phyloP scores from a whole-genome alignment of 345 rosid species.

The Litchi chinensis region DNA sequence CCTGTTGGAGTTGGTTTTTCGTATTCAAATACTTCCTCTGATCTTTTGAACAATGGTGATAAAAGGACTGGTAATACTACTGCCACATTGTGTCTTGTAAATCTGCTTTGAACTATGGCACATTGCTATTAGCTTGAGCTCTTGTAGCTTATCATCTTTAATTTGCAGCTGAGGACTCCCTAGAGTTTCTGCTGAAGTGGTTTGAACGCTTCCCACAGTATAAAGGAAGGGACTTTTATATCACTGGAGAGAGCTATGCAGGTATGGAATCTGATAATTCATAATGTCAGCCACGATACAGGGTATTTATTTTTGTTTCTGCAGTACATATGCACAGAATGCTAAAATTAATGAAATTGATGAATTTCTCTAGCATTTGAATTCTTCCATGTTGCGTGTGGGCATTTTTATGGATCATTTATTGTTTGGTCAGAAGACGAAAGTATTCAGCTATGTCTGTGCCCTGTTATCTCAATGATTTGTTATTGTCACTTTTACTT shows the following conservation, averaged over 20 bases:
- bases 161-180: constrained; percentile 72
- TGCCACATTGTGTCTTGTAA: constrained; percentile 22
- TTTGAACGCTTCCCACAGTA: constrained; percentile 89
- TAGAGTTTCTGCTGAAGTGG: constrained; percentile 77
- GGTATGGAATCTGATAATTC: constrained; percentile 43
- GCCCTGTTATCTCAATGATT: neutral
- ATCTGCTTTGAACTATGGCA: constrained; percentile 7
- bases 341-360: neutral
- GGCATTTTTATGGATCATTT: neutral
- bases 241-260: constrained; percentile 89
- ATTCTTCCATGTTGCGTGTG: neutral
- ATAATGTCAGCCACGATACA: neutral
- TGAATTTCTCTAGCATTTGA: neutral
- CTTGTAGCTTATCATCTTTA: constrained; percentile 12
- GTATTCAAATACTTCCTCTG: constrained; percentile 82
- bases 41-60: constrained; percentile 53
- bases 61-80: constrained; percentile 61
- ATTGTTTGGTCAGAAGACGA: neutral
- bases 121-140: constrained; percentile 10
- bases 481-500: neutral
- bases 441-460: neutral
- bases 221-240: constrained; percentile 84
- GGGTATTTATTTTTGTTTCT: neutral
- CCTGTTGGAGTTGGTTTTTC: constrained; percentile 97
- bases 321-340: neutral